A percentile compares a stretch with the other conserved stretches of the same genome.
phyloP scores from a whole-genome alignment of 257 asterid genomes.

The Echites panduratus region DNA sequence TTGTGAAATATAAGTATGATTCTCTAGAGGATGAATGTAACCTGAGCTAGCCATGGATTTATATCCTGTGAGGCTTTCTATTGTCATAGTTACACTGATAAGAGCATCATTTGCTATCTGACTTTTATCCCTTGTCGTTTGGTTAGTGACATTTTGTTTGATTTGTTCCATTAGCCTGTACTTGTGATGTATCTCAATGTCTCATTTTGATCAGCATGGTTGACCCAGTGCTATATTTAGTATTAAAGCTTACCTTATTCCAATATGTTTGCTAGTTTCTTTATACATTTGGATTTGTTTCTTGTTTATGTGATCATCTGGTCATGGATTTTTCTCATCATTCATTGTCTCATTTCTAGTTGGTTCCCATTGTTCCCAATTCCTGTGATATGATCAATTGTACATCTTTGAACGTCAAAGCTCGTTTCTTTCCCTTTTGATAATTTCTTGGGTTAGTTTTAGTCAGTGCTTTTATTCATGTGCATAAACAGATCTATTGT shows the following conservation, averaged over 20 bases:
- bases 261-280: background rate
- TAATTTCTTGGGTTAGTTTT: background rate
- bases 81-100: slow-evolving; percentile 34
- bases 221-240: too few relatives aligned
- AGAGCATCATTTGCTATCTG: slow-evolving; percentile 1
- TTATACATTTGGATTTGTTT: background rate
- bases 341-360: background rate
- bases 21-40: slow-evolving; percentile 17
- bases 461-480: background rate
- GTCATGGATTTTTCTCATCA: background rate
- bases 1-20: background rate
- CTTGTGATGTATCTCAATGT: background rate
- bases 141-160: background rate
- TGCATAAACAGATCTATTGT: background rate
- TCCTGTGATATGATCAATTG: background rate
- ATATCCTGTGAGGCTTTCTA: slow-evolving; percentile 20
- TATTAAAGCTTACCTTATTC: background rate
- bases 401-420: background rate
- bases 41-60: slow-evolving; percentile 17
- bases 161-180: background rate
- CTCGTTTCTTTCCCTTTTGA: background rate
- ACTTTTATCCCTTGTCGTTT: background rate
- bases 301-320: background rate
- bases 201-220: background rate
- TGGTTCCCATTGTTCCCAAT: background rate